Percentiles rank a stretch among this genome's conserved stretches.
These are phyloP conservation scores for Omphalea diandra DNA, from an alignment of 441 rosid species.

Conservation along the genomic window DNA sequence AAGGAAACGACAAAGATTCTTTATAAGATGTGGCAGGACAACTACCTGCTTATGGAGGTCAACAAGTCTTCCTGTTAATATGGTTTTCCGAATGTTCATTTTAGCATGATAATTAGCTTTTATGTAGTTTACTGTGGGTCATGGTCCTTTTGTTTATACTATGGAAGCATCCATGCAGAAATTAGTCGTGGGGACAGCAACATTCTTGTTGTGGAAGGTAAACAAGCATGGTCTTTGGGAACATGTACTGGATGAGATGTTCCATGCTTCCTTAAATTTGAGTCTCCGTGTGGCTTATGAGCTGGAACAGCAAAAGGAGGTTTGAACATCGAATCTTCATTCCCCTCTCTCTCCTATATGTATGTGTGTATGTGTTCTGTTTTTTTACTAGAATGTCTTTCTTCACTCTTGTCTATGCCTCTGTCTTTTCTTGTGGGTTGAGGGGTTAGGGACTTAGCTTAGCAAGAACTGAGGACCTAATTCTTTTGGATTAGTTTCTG, in stretches of 20 bases:
- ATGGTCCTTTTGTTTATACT: neutral
- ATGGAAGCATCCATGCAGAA: slow-evolving; percentile 45
- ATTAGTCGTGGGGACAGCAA: slow-evolving; percentile 42
- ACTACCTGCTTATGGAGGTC: slow-evolving; percentile 86
- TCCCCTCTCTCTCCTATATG: neutral
- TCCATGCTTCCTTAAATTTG: slow-evolving; percentile 76
- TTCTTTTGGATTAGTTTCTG: neutral
- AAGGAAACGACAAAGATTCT: slow-evolving; percentile 56
- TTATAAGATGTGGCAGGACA: slow-evolving; percentile 73
- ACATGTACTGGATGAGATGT: slow-evolving; percentile 73
- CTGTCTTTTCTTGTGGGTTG: neutral
- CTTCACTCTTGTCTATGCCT: no score
- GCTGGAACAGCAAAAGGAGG: slow-evolving; percentile 67
- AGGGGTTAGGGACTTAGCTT: neutral
- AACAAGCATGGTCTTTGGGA: slow-evolving; percentile 47
- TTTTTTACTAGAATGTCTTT: no score
- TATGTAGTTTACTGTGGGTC: neutral
- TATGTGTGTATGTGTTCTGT: no score
- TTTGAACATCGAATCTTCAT: slow-evolving; percentile 16
- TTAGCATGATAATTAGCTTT: neutral
- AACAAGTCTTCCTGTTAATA: neutral
- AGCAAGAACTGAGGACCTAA: neutral
- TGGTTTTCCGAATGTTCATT: no score
- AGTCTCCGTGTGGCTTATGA: slow-evolving; percentile 60
- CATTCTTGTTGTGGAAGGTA: slow-evolving; percentile 76